Base-by-base conservation (phyloP, 306 rosid species). In the Oxytropis ochrocephala region DNA sequence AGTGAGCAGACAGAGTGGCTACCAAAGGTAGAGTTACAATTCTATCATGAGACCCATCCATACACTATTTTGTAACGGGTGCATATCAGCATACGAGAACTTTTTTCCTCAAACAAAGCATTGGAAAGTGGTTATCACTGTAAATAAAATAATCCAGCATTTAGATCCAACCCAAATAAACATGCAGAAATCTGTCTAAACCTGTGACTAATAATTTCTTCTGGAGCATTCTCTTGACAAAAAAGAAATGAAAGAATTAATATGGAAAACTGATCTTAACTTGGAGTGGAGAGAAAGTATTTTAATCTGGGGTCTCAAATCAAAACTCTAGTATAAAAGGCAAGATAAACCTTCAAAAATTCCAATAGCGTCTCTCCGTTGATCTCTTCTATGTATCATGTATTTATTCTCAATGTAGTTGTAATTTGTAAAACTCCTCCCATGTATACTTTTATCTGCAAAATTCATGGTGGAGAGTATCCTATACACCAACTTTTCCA, bases 401-500 rank as follows among this genome's bases (percentile, higher is more conserved):
- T 79, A 79, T 72, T 72, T 46, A 39, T 67, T 69, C 64, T 80
- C 79, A 47, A 41, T 75, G 59, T 79, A 55, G 83, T 78, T n/a
- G n/a, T n/a, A n/a, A 24, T 24, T 24, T 11, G 78, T 80, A 44
- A 74, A 79, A 75, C 89, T 80, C 91, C 88, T 78, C 87, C 86
- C 84, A 69, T 80, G 85, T 78, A 74, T 80, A 75, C 69, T 72
- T 71, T 76, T 86, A 86, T 92, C 96, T 81, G 95, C 95, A 89
- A 89, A 88, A 88, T 81, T 88, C 86, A 82, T 84, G 89, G 88
- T 71, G 83, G 79, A 82, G 75, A 60, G 73, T 63, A 81, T 75
- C 75, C 96, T 91, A 94, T 88, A 85, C 92, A 91, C 74, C 85
- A 75, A 77, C 75, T 75, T 85, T 85, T 83, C 81, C 85, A 29